Conservation (phyloP, 23 red algal genomes). For the Agarophyton chilense region DNA sequence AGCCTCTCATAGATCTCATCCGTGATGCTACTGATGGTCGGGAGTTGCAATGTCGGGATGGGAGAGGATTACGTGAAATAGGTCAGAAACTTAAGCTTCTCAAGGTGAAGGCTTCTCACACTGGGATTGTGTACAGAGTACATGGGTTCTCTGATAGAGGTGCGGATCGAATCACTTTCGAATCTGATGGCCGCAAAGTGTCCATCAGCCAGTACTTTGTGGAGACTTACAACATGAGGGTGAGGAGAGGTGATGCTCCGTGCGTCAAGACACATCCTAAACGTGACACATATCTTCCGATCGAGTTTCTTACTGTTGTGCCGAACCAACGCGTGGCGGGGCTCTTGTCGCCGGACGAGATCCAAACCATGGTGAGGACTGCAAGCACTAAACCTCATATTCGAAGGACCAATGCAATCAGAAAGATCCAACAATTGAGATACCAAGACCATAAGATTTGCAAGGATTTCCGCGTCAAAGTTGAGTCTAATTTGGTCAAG, state of each 20-base stretch:
- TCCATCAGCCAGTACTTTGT: conserved; percentile 66
- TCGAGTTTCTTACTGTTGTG: conserved; percentile 56
- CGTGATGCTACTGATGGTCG: conserved; percentile 41
- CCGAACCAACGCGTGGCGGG: conserved; percentile 58
- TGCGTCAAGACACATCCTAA: conserved; percentile 60
- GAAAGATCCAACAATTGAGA: conserved; percentile 24
- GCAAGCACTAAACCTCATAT: conserved; percentile 43
- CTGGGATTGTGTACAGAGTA: conserved; percentile 42
- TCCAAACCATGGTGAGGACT: conserved; percentile 28
- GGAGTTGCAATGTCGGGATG: conserved; percentile 10
- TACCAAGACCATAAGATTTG: conserved; percentile 31
- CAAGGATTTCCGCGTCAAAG: conserved; percentile 49
- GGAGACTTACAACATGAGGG: conserved; percentile 9
- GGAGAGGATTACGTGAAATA: not conserved
- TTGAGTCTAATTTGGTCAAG: conserved; percentile 7
- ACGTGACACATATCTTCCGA: conserved; percentile 56
- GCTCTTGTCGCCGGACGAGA: conserved; percentile 46
- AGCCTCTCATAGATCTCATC: conserved; percentile 1
- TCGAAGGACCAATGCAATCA: not conserved
- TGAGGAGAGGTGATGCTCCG: conserved; percentile 13
- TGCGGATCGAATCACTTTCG: conserved; percentile 56
- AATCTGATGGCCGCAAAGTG: conserved; percentile 32
- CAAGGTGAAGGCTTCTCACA: conserved; percentile 46
- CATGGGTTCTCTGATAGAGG: conserved; percentile 54
- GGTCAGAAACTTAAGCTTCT: conserved; percentile 9